Evolutionary conservation across 139 green algal species (phyloP), one percentile per base, ranked within the genome.

Genomic region (Deuterostichococcus epilithicus): DNA sequence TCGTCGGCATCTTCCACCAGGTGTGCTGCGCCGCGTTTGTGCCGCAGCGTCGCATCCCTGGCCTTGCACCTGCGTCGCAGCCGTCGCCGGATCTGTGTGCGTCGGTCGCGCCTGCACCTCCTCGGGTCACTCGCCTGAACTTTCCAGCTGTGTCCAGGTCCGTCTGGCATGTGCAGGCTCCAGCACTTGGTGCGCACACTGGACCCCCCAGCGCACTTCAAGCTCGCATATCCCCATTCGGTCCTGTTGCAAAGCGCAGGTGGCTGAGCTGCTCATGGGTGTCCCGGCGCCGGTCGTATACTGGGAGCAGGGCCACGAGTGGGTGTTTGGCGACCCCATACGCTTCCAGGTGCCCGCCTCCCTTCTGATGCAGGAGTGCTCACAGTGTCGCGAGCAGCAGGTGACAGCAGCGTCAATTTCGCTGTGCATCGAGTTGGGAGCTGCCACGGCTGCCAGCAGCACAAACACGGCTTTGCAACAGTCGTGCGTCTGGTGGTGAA

Each of bases 231-330:
- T 70, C 10, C 30, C 18, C 28, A 38, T 33, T 38, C 30, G 63
- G 63, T 70, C 8, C 28, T 39, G 32, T n/a, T n/a, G n/a, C n/a
- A n/a, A n/a, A n/a, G n/a, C n/a, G 33, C 77, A 92, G 88, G 85
- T 93, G 32, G 82, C 89, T 35, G 89, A 93, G 83, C 84, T 91
- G 85, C 77, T 93, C 58, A 76, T 75, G 32, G 85, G 84, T 28
- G 79, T 88, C 2, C 30, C 76, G 5, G 86, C 83, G 0, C 86
- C 89, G 3, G 70, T 89, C 25, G 39, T 92, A 13, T 93, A 93
- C 68, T 93, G 86, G 79, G 89, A 93, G 80, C 89, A 93, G 74
- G 89, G 89, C 23, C 89, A 93, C 79, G 89, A 93, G 81, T 93
- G 84, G 84, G 74, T 93, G 32, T 93, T 93, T 83, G 89, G 89